Evolutionary conservation across 352 stramenopile species (phyloP), one percentile per base, ranked within the genome.

Genomic region (Pythium coloratum): DNA sequence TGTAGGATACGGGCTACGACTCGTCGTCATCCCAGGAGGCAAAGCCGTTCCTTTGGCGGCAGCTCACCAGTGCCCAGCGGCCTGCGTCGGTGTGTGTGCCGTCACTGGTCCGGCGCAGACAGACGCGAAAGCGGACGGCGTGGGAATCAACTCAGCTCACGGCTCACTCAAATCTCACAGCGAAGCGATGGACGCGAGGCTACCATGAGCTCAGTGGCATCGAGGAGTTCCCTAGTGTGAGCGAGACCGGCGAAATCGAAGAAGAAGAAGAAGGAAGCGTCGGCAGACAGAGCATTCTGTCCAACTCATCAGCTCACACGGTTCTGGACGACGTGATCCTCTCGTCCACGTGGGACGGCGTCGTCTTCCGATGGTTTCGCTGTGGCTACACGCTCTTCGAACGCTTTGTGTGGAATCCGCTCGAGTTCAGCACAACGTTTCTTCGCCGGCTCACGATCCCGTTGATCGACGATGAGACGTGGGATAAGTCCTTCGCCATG

Each of bases 401-500:
- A 14, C 67, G 64, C 7, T 78, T 80, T n/a, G 26, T 94, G 20
- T 94, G 86, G 86, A 81, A 76, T 20, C 86, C 84, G 9, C 78
- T 94, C 32, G 82, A 91, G 61, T 77, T 91, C 53, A 61, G 71
- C 33, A 90, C 77, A 4, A 88, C 88, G 10, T 90, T 92, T 57
- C 40, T 89, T 9, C 76, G 86, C 18, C 77, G 84, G 14, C 68
- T 94, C 32, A 90, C 82, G 5, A 94, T 94, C 42, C 86, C 86
- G 4, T 67, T 94, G 13, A 78, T 94, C 26, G 81, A 92, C 33
- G 81, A 92, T 44, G 86, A 94, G 28, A 90, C 84, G 1, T 94
- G 86, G 86, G 72, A 94, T 64, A 92, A 92, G 55, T 81, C 78
- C 42, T 80, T 92, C 53, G 74, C 81, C 1, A 76, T 91, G 20